Evolutionary conservation across 2,329 filamentous ascomycete species (phyloP), one percentile per base, ranked within the genome.

Genomic region (Trichophyton verrucosum): DNA sequence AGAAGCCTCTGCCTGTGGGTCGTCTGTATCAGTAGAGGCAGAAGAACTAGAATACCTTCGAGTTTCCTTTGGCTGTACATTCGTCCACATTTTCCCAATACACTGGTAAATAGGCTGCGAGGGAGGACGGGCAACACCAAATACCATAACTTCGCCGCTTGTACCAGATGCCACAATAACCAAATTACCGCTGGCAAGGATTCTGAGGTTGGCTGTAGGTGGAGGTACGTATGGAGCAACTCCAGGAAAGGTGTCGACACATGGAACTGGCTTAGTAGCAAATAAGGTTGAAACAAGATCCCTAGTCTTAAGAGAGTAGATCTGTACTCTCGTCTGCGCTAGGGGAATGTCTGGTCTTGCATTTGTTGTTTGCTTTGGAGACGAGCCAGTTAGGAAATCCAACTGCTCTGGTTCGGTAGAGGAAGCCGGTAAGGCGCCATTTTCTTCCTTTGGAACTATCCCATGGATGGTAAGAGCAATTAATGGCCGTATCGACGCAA

Each of bases 41-140:
- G 75, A 77, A 20, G 77, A 78, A 11, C 72, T 73, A 11, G 77
- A 79, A 61, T 77, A 75, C 61, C 77, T 72, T 56, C 77, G 72
- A 30, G 68, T 64, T 58, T 76, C 71, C 49, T 70, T 71, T 13
- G 71, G 81, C 69, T 94, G 89, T 30, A 96, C 78, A 51, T 85
- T 86, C 0, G 94, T 96, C 94, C 94, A 99, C 17, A 95, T 77
- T 75, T 99, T 99, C 20, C 87, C 91, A 60, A 94, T 79, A 68
- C 91, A 96, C 62, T 78, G 77, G 69, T 84, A 86, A 13, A 64
- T 62, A 36, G 64, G 65, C 9, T 64, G 61, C 15, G 63, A 61
- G 13, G 65, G 66, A 53, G 65, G 65, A 24, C 61, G 63, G 42
- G 64, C 66, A 59, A 72, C 64, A 36, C 77, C 71, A 81, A 86